Evolutionary conservation across 306 rosid genomes (phyloP).

Genomic region (Quercus gilva): DNA sequence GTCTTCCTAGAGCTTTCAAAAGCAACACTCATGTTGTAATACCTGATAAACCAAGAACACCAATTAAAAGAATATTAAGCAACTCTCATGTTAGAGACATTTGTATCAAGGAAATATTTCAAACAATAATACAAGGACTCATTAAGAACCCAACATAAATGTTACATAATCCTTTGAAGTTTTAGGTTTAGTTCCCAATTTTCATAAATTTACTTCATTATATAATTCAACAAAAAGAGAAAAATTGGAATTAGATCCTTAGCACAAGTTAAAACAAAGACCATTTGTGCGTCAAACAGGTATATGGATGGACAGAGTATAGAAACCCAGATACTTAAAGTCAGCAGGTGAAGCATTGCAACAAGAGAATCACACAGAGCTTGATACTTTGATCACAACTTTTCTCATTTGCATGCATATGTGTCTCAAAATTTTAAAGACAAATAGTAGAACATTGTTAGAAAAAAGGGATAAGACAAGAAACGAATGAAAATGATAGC

Average conservation of each 20-base stretch:
- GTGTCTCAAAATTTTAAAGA: constrained; percentile 14
- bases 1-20: neutral
- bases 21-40: neutral
- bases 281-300: neutral
- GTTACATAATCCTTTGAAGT: neutral
- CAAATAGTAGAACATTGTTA: constrained; percentile 17
- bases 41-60: neutral
- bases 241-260: neutral
- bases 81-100: neutral
- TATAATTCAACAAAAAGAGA: neutral
- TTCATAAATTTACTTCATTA: neutral
- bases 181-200: neutral
- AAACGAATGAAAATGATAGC: constrained; percentile 6
- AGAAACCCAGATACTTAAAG: neutral
- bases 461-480: neutral
- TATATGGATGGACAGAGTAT: neutral
- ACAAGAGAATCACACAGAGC: neutral
- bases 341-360: neutral
- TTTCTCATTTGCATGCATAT: neutral
- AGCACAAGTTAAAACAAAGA: neutral
- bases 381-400: neutral
- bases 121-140: neutral
- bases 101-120: neutral
- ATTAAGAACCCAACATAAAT: neutral
- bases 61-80: neutral